Percentiles rank a stretch among this genome's conserved stretches.
Evolutionary conservation across 331 rosid genomes (phyloP).

Genomic region (Malus hybrid): DNA sequence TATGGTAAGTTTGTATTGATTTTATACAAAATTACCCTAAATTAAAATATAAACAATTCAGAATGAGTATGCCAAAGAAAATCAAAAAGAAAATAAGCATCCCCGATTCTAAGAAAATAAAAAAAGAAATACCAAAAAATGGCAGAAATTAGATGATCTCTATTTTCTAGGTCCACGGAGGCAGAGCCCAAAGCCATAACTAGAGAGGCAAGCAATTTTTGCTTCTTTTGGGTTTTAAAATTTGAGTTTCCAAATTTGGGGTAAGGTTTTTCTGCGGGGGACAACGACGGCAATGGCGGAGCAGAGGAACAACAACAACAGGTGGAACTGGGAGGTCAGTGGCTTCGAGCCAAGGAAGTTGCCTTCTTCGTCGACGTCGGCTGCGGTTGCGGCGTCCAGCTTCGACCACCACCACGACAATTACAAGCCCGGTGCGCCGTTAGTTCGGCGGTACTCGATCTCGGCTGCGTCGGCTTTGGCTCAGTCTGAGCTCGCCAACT

Average conservation of each 20-base stretch:
- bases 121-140: no score
- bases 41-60: no score
- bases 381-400: slow-evolving; percentile 13
- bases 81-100: no score
- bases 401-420: slow-evolving; percentile 31
- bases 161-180: no score
- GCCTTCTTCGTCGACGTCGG: slow-evolving; percentile 8
- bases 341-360: slow-evolving; percentile 91
- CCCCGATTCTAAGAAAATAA: no score
- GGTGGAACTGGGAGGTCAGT: slow-evolving; percentile 95
- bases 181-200: no score
- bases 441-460: slow-evolving; percentile 69
- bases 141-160: no score
- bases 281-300: slow-evolving; percentile 51
- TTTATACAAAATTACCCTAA: no score
- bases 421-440: slow-evolving; percentile 45
- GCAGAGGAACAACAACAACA: slow-evolving; percentile 49
- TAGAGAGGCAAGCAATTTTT: no score
- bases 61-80: no score
- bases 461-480: slow-evolving; percentile 57
- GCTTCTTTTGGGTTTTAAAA: no score
- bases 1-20: no score
- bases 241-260: neutral
- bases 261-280: slow-evolving; percentile 1
- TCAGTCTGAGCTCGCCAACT: slow-evolving; percentile 36